phyloP scores from a whole-genome alignment of 306 rosid genomes.

The Prunus mongolica region DNA sequence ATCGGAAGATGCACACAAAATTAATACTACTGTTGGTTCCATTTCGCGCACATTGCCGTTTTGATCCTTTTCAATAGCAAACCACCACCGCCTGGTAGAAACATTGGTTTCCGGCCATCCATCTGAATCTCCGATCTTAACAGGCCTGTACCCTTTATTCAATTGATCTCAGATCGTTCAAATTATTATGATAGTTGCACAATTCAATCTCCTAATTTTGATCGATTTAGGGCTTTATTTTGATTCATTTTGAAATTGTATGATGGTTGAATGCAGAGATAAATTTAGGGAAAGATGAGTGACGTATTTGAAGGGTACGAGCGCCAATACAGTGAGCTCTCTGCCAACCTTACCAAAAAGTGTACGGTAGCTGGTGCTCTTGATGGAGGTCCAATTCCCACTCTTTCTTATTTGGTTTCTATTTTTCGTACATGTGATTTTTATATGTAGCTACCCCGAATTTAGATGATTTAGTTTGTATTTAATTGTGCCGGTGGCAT shows the following conservation, averaged over 20 bases:
- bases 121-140: slow-evolving; percentile 17
- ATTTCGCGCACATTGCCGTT: slow-evolving; percentile 29
- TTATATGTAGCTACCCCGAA: background rate
- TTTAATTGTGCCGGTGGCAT: background rate
- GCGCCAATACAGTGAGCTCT: slow-evolving; percentile 81
- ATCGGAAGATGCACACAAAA: background rate
- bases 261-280: background rate
- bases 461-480: background rate
- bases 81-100: background rate
- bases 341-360: slow-evolving; percentile 69
- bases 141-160: slow-evolving; percentile 16
- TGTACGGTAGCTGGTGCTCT: slow-evolving; percentile 62
- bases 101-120: slow-evolving; percentile 21
- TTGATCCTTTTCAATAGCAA: slow-evolving; percentile 1
- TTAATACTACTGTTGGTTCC: background rate
- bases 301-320: slow-evolving; percentile 82
- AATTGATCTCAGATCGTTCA: slow-evolving; percentile 2
- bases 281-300: slow-evolving; percentile 52
- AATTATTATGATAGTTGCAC: background rate
- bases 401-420: background rate
- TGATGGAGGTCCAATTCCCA: slow-evolving; percentile 56
- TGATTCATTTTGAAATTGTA: slow-evolving; percentile 13
- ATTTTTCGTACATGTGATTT: background rate
- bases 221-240: slow-evolving; percentile 3
- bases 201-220: slow-evolving; percentile 7